These are phyloP conservation scores for Kingdonia uniflora DNA, from an alignment of 164 flowering plant species.

Conservation along the genomic window DNA sequence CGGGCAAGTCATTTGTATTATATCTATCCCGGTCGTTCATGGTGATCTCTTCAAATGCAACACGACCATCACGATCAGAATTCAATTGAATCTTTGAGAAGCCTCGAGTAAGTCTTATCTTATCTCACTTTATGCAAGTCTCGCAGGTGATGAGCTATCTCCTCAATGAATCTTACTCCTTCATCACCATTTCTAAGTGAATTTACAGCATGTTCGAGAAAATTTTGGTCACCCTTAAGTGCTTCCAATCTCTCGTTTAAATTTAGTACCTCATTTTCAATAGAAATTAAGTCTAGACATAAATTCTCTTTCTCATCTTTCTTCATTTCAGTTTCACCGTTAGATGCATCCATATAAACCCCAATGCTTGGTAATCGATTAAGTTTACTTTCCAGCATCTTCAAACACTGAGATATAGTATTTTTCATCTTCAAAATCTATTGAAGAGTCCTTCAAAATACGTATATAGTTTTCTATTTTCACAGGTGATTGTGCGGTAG, in stretches of 20 bases:
- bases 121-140: slow-evolving; percentile 38
- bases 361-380: slow-evolving; percentile 16
- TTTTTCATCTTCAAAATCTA: slow-evolving; percentile 48
- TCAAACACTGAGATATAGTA: slow-evolving; percentile 35
- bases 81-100: neutral
- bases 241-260: slow-evolving; percentile 42
- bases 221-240: slow-evolving; percentile 43
- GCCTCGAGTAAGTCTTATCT: slow-evolving; percentile 1
- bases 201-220: slow-evolving; percentile 44
- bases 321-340: slow-evolving; percentile 10
- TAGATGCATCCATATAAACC: slow-evolving; percentile 10
- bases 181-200: slow-evolving; percentile 42
- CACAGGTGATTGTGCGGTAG: neutral
- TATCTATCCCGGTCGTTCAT: too few species aligned
- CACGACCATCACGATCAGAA: too few species aligned
- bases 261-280: slow-evolving; percentile 34
- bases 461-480: slow-evolving; percentile 4
- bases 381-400: slow-evolving; percentile 46
- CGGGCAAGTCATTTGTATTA: too few species aligned
- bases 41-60: too few species aligned
- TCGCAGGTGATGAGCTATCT: slow-evolving; percentile 53
- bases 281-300: slow-evolving; percentile 15
- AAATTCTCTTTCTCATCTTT: slow-evolving; percentile 16
- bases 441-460: slow-evolving; percentile 11
- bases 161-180: slow-evolving; percentile 47